Percentiles rank a stretch among this genome's conserved stretches.
These are phyloP conservation scores for Ceratobasidium papillatum DNA, from an alignment of 1,284 basidiomycete genomes.

Conservation along the genomic window DNA sequence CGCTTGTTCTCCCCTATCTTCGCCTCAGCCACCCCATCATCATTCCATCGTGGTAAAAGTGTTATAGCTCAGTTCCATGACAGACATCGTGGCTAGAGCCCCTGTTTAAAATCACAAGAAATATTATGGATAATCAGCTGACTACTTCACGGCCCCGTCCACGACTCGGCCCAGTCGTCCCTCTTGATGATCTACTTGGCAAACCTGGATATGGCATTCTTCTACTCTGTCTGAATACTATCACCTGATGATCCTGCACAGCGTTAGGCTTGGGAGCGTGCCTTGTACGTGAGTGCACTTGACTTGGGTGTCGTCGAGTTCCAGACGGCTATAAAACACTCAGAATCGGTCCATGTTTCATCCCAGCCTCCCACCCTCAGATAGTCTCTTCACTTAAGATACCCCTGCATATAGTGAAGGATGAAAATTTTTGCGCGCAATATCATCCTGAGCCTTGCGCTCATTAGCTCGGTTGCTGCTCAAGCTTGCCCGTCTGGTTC, in stretches of 20 bases:
- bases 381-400: no score
- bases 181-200: conserved; percentile 29
- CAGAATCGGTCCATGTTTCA: not conserved
- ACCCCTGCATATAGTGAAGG: no score
- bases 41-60: not conserved
- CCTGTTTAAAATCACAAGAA: not conserved
- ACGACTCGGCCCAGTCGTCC: conserved; percentile 9
- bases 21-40: not conserved
- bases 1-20: conserved; percentile 8
- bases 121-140: not conserved
- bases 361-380: not conserved
- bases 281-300: not conserved
- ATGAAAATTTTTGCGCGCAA: conserved; percentile 6
- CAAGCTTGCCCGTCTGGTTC: conserved; percentile 17
- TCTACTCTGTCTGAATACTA: not conserved
- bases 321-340: not conserved
- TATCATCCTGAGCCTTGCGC: not conserved
- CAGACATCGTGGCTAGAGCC: not conserved
- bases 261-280: not conserved
- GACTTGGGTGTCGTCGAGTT: not conserved
- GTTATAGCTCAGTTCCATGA: not conserved
- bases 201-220: not conserved
- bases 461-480: not conserved
- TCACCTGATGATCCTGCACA: conserved; percentile 3
- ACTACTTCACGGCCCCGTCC: not conserved